phyloP scores from a whole-genome alignment of 1,284 basidiomycete genomes.

The Ceratobasidium papillatum region DNA sequence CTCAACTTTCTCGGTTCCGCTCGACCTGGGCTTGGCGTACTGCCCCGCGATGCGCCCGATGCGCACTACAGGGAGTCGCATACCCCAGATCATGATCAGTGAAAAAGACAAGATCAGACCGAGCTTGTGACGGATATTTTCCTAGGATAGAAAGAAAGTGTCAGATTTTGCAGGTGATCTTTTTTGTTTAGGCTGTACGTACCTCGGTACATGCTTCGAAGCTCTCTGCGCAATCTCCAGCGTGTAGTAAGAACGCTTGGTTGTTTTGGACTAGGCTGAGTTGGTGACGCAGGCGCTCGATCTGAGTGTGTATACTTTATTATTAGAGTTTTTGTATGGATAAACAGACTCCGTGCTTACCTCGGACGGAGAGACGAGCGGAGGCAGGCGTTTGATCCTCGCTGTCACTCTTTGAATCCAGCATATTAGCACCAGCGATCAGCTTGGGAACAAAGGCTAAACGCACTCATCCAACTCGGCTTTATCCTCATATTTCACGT shows the following conservation, averaged over 20 bases:
- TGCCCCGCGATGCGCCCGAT: slow-evolving; percentile 94
- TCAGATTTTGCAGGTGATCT: not conserved
- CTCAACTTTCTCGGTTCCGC: slow-evolving; percentile 80
- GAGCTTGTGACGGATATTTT: slow-evolving; percentile 93
- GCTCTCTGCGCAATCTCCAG: slow-evolving; percentile 96
- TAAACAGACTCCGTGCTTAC: slow-evolving; percentile 56
- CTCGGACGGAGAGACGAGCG: slow-evolving; percentile 89
- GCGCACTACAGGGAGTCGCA: slow-evolving; percentile 88
- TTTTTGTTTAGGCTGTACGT: slow-evolving; percentile 47
- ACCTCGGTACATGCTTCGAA: slow-evolving; percentile 91
- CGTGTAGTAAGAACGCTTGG: slow-evolving; percentile 93
- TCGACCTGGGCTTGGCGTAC: slow-evolving; percentile 95
- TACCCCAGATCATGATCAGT: slow-evolving; percentile 93
- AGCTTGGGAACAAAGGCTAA: not conserved
- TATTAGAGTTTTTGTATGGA: not conserved
- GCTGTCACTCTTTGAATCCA: slow-evolving; percentile 66
- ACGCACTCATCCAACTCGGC: slow-evolving; percentile 51
- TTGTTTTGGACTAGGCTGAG: slow-evolving; percentile 83
- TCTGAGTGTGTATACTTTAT: slow-evolving; percentile 63
- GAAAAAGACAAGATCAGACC: slow-evolving; percentile 96
- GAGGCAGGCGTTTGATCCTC: slow-evolving; percentile 80
- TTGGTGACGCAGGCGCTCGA: slow-evolving; percentile 85
- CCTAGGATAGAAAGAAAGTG: slow-evolving; percentile 61
- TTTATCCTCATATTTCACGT: slow-evolving; percentile 54
- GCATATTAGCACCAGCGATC: not conserved